Evolutionary conservation across 768 basidiomycete species (phyloP), one percentile per base, ranked within the genome.

Genomic region (Rickenella mellea): DNA sequence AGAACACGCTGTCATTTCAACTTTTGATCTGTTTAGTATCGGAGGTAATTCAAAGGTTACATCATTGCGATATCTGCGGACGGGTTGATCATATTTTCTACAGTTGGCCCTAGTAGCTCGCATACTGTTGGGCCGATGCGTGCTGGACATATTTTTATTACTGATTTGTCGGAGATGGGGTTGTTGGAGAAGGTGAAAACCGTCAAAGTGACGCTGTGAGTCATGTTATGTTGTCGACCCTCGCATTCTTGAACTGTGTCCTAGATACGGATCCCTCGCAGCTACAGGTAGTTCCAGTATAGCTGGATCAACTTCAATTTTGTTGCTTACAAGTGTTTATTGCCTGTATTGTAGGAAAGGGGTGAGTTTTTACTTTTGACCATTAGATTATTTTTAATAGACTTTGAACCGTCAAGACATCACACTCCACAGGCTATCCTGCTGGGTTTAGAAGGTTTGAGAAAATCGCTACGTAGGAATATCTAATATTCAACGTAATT

Each of bases 21-120:
- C 91, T 1, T 94, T 93, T 55, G 92, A 96, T 60, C 67, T 94
- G 40, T 93, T 94, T 67, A 86, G 82, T 52, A 84, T 93, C 48
- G 91, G 91, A 45, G 86, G 85, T 83, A 51, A 49, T n/a, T n/a
- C n/a, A n/a, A n/a, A n/a, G n/a, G n/a, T n/a, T n/a, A n/a, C n/a
- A n/a, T n/a, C n/a, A n/a, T n/a, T n/a, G n/a, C n/a, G n/a, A n/a
- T n/a, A n/a, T n/a, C n/a, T n/a, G n/a, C n/a, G n/a, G n/a, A n/a
- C n/a, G n/a, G n/a, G n/a, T n/a, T n/a, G 72, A 73, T 4, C 72
- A 73, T 5, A 71, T 65, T 72, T 15, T 10, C 15, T 65, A 71
- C 44, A 73, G 74, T 74, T 27, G 76, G 77, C 3, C 77, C 80
- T 8, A 73, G 68, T 35, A 74, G 71, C 30, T 76, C 73, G 1